phyloP scores from a whole-genome alignment of 441 rosid species.

The Syzygium malaccense region DNA sequence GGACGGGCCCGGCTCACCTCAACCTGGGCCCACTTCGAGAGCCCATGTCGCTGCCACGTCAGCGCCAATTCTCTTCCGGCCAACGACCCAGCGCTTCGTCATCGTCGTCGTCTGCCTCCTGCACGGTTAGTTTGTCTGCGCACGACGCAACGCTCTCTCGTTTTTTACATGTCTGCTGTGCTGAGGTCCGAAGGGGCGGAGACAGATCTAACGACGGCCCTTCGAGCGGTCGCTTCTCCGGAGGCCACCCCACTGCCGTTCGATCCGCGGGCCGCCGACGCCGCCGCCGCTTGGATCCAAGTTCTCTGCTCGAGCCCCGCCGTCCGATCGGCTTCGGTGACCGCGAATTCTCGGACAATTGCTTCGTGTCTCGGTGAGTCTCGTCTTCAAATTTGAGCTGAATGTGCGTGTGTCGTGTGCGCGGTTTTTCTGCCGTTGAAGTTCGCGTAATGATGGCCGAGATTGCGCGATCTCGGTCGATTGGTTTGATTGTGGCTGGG shows the following conservation, averaged over 20 bases:
- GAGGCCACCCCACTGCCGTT: background rate
- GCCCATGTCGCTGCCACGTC: background rate
- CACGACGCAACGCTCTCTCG: background rate
- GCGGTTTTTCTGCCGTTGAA: background rate
- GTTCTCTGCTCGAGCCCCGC: background rate
- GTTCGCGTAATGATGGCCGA: background rate
- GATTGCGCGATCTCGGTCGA: background rate
- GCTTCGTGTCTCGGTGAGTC: background rate
- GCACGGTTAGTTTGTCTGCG: background rate
- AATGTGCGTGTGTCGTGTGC: background rate
- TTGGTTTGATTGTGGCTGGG: background rate
- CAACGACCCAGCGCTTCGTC: background rate
- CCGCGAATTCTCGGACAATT: background rate
- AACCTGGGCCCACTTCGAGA: background rate
- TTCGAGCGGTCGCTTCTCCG: background rate
- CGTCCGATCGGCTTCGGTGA: background rate
- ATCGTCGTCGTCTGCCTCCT: background rate
- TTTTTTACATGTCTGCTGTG: background rate
- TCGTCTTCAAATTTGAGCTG: background rate
- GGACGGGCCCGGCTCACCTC: background rate
- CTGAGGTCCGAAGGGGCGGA: background rate
- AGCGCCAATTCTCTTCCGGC: background rate
- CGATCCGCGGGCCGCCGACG: background rate
- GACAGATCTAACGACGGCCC: background rate
- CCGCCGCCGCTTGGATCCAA: background rate